These are phyloP conservation scores for Pestalotiopsis sp. DNA, from an alignment of 2,329 filamentous ascomycete genomes.

Conservation along the genomic window DNA sequence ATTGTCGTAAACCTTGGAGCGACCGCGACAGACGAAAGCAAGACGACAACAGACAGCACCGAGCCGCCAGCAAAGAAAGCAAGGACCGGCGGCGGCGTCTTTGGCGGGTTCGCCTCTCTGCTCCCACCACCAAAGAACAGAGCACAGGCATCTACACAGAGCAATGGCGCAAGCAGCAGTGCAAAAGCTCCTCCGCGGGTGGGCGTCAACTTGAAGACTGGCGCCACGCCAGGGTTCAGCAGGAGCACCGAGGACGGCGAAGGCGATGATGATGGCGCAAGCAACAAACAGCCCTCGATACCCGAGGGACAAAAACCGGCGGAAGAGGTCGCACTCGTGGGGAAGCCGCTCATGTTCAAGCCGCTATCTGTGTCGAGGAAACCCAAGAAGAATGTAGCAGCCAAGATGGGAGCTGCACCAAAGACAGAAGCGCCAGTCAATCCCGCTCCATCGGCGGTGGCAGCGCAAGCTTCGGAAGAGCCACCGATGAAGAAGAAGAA, in stretches of 20 bases:
- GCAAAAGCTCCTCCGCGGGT: constrained; percentile 46
- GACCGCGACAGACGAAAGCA: constrained; percentile 41
- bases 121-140: constrained; percentile 79
- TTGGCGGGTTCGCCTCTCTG: constrained; percentile 83
- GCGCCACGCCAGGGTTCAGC: constrained; percentile 79
- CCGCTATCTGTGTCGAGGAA: constrained; percentile 84
- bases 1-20: constrained; percentile 80
- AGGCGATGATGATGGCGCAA: constrained; percentile 38
- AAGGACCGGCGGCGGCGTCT: constrained; percentile 62
- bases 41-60: constrained; percentile 37
- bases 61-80: constrained; percentile 73
- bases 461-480: constrained; percentile 21
- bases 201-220: constrained; percentile 78
- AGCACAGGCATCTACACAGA: constrained; percentile 36
- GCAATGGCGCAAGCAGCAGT: constrained; percentile 28
- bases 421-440: constrained; percentile 18
- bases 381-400: constrained; percentile 68
- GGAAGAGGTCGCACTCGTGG: constrained; percentile 69
- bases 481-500: constrained; percentile 55
- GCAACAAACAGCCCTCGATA: constrained; percentile 51
- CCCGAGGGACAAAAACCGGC: constrained; percentile 59
- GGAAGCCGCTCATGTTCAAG: constrained; percentile 85
- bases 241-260: constrained; percentile 46
- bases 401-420: constrained; percentile 26
- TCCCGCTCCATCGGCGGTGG: constrained; percentile 19